A percentile compares a stretch with the other conserved stretches of the same genome.
These are phyloP conservation scores for Suillus clintonianus DNA, from an alignment of 768 basidiomycete species.

Conservation along the genomic window DNA sequence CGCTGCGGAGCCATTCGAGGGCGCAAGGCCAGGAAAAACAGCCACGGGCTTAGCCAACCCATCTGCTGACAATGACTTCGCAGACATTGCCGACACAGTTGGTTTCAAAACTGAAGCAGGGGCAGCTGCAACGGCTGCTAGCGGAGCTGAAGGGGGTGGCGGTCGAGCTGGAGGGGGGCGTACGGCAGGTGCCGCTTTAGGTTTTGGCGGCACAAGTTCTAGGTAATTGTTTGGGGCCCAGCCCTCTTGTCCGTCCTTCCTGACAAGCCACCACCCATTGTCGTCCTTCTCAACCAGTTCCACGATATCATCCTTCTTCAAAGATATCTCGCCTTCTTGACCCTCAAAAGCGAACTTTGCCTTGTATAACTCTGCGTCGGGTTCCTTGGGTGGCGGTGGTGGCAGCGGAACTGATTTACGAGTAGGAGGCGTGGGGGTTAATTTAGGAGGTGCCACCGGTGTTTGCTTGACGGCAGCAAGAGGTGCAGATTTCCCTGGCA, in stretches of 20 bases:
- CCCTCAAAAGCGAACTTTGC: conserved; percentile 93
- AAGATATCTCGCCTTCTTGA: conserved; percentile 87
- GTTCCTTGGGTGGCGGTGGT: conserved; percentile 53
- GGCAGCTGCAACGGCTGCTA: conserved; percentile 35
- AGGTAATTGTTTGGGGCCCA: conserved; percentile 97
- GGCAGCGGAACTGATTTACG: conserved; percentile 51
- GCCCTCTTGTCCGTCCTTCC: conserved; percentile 78
- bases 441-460: conserved; percentile 30
- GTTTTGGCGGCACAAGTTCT: conserved; percentile 71
- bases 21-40: conserved; percentile 76
- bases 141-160: conserved; percentile 45
- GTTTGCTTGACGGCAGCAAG: conserved; percentile 36
- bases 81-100: conserved; percentile 33
- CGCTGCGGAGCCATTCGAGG: conserved; percentile 65
- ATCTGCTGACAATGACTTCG: conserved; percentile 54
- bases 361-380: conserved; percentile 75
- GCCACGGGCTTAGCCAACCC: conserved; percentile 75
- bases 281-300: conserved; percentile 91
- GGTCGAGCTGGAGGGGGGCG: conserved; percentile 65
- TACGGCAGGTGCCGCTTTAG: conserved; percentile 63
- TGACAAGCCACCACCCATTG: conserved; percentile 98
- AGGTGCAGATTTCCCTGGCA: conserved; percentile 57
- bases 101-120: conserved; percentile 35
- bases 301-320: conserved; percentile 89
- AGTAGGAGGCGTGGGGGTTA: conserved; percentile 43